Base-by-base conservation (phyloP, 2,329 filamentous ascomycete genomes). In the Cytospora piceicola region DNA sequence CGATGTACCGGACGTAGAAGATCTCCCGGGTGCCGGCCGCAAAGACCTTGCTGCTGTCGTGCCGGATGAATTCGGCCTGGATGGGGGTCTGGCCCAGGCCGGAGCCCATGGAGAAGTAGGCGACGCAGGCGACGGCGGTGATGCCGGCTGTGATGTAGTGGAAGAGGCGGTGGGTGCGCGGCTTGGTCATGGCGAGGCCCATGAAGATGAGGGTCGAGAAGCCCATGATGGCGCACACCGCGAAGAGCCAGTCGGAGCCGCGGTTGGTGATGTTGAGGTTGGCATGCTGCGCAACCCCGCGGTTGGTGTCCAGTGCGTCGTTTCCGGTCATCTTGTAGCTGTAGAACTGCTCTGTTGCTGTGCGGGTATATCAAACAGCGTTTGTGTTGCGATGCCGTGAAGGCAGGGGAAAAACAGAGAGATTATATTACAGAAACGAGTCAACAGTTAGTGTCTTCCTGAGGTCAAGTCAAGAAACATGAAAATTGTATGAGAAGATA, bases 61-160 rank as follows among this genome's bases (percentile, higher is more conserved):
- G 79, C 1, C 75, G 76, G 3, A 72, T 67, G 69, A 84, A 91
- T 71, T 91, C 84, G 49, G 88, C 87, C n/a, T 78, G 72, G 70
- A 90, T 88, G 0, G 86, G 84, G 2, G 84, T 83, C 75, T 85
- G 88, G 39, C 88, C 88, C 1, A 90, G 78, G 71, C 88, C 87
- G 12, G 86, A 85, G n/a, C 81, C 88, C 86, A 90, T 88, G 69
- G 83, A 81, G 77, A 87, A 90, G 77, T 90, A 90, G 17, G 87
- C 81, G 69, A 90, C 86, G 49, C 82, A 79, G 2, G 87, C 85
- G 9, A 87, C 82, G 65, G 87, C 80, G 34, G 84, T 84, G 65
- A 88, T 83, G 14, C 77, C 76, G 1, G 85, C 83, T 1, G 85
- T 87, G 71, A 89, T 85, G 78, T 89, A 88, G 76, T 89, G 85